phyloP scores from a whole-genome alignment of 2,329 filamentous ascomycete genomes.

The Diatrype stigma region DNA sequence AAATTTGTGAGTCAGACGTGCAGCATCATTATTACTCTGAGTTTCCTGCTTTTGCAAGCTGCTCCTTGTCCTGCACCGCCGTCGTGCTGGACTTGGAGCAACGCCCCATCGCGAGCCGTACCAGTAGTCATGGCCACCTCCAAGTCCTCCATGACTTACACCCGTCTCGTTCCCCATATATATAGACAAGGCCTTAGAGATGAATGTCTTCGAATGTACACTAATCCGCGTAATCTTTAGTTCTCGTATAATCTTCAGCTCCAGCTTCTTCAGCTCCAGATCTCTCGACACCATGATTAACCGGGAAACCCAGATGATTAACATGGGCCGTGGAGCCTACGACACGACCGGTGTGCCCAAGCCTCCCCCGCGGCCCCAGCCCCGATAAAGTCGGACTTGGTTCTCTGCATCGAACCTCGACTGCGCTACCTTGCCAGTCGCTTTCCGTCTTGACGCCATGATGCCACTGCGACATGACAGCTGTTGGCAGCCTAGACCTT shows the following conservation, averaged over 20 bases:
- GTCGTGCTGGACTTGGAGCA: constrained; percentile 6
- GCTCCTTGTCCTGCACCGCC: constrained; percentile 1
- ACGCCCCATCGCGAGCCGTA: constrained; percentile 10
- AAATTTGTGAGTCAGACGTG: constrained; percentile 31
- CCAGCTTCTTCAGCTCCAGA: not conserved
- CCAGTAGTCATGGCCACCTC: constrained; percentile 11
- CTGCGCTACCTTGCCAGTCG: constrained; percentile 1
- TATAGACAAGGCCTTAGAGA: constrained; percentile 11
- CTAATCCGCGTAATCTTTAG: constrained; percentile 13
- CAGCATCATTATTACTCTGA: constrained; percentile 14
- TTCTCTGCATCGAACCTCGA: not conserved
- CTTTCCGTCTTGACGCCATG: not conserved
- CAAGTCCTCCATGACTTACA: not conserved
- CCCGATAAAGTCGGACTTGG: constrained; percentile 20
- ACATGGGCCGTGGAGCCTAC: constrained; percentile 33
- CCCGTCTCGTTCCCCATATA: not conserved
- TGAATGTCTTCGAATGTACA: not conserved
- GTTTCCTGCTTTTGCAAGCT: constrained; percentile 16
- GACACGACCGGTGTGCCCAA: constrained; percentile 32
- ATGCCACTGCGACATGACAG: too few species aligned
- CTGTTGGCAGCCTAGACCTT: not conserved
- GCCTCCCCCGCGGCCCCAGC: constrained; percentile 29
- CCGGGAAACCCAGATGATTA: constrained; percentile 26
- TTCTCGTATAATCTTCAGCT: constrained; percentile 5
- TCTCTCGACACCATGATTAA: constrained; percentile 22